A percentile compares a stretch with the other conserved stretches of the same genome.
phyloP scores from a whole-genome alignment of 148 eudicot species.

The Linanthus parryae region DNA sequence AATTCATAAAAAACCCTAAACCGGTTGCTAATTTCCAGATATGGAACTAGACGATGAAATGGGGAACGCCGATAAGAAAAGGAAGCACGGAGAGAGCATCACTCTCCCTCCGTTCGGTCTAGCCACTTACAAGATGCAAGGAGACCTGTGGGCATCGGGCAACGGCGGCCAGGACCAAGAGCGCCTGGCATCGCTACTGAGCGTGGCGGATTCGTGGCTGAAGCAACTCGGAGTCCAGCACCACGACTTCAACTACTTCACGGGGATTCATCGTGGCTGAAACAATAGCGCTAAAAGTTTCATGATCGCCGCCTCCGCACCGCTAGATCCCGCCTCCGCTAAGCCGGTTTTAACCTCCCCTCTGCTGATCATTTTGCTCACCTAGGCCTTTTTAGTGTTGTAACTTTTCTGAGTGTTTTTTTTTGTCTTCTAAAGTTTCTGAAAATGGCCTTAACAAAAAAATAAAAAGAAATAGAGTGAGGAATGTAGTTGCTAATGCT shows the following conservation, averaged over 20 bases:
- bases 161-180: slow-evolving; percentile 65
- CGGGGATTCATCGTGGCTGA: slow-evolving; percentile 64
- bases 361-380: not conserved
- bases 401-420: no score
- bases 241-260: slow-evolving; percentile 90
- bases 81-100: slow-evolving; percentile 65
- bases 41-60: slow-evolving; percentile 58
- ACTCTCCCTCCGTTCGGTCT: slow-evolving; percentile 75
- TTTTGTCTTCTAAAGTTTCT: not conserved
- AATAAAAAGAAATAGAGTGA: not conserved
- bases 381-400: slow-evolving; percentile 1
- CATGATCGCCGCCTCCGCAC: not conserved
- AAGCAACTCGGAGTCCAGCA: slow-evolving; percentile 87
- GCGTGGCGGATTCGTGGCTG: slow-evolving; percentile 97
- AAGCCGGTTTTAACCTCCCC: not conserved
- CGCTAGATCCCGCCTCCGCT: not conserved
- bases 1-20: not conserved
- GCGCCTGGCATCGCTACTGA: slow-evolving; percentile 51
- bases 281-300: not conserved
- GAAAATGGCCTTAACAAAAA: slow-evolving; percentile 1
- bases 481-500: slow-evolving; percentile 6
- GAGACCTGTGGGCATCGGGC: slow-evolving; percentile 60
- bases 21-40: slow-evolving; percentile 28
- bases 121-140: slow-evolving; percentile 96
- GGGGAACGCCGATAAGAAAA: slow-evolving; percentile 29